Evolutionary conservation across 441 rosid genomes (phyloP).

Genomic region (Pelargonium citronellum): DNA sequence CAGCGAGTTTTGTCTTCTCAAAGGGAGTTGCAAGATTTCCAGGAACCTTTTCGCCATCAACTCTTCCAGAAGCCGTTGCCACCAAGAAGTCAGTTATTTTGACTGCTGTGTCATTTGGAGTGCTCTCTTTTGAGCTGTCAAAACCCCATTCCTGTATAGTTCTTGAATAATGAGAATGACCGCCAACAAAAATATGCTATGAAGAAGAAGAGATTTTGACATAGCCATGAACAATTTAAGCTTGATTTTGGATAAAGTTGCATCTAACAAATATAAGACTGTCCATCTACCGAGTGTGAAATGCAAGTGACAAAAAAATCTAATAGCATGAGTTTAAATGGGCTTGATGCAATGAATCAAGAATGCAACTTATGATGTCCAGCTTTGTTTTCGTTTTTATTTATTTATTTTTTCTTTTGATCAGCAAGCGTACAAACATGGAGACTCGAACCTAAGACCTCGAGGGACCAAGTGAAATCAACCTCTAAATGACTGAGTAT

Average conservation of each 20-base stretch:
- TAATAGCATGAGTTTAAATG: not conserved
- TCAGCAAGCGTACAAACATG: too few species aligned
- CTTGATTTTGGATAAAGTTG: not conserved
- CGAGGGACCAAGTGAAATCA: too few species aligned
- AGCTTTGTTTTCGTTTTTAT: not conserved
- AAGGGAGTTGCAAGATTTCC: constrained; percentile 33
- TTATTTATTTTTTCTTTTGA: too few species aligned
- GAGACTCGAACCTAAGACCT: too few species aligned
- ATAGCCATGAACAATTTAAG: not conserved
- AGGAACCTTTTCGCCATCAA: constrained; percentile 36
- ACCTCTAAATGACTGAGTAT: not conserved
- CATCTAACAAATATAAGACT: not conserved
- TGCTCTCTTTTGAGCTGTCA: not conserved
- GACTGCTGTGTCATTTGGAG: not conserved
- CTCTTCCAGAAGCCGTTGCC: constrained; percentile 13
- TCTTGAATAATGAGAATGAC: not conserved
- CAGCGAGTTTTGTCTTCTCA: constrained; percentile 37
- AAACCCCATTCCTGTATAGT: not conserved
- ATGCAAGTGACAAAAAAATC: not conserved
- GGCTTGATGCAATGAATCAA: not conserved
- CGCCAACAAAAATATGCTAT: not conserved
- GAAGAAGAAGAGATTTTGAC: not conserved
- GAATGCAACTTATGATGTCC: not conserved
- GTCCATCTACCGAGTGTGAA: not conserved
- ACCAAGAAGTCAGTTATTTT: not conserved